Evolutionary conservation across 768 basidiomycete species (phyloP), one percentile per base, ranked within the genome.

Genomic region (Mycena amicta): DNA sequence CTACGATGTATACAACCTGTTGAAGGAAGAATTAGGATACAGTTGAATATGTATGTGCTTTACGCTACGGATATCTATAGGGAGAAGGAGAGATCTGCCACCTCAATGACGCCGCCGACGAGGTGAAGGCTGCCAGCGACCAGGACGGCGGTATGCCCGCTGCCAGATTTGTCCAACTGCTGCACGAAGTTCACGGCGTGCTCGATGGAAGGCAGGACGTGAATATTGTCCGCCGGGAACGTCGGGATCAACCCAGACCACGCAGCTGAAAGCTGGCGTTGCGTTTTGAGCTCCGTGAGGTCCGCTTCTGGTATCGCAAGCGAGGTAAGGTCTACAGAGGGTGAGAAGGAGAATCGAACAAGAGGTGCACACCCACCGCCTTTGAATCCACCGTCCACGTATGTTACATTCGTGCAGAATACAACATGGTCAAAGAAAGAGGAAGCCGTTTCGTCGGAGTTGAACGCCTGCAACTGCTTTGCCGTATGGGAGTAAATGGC

Each of bases 391-490:
- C 97, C 97, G 61, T 92, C 87, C 1, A 84, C 81, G 68, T 96
- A 99, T 0, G 97, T 99, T 29, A 97, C 90, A 71, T 98, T 99
- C 49, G 94, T 88, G 74, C 95, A 98, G 73, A 99, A 98, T 46
- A 98, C 84, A 56, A 95, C 91, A 50, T 87, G 83, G 67, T 93
- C 83, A 64, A 97, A 97, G 67, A 93, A 87, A 8, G 61, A 61
- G 15, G 68, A 71, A 1, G 76, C 61, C 16, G 72, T 68, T 52
- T 80, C 79, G 0, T 72, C 63, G n/a, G 71, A 69, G 15, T 72
- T 65, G 31, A 81, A 71, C 20, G 71, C 55, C 57, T 75, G 63
- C 13, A 91, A 76, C 52, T 80, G 86, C 3, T 68, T 67, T 5
- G 76, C 71, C 25, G 84, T 80, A 27, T 80, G 82, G 1, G 78